These are phyloP conservation scores for Trametes polyzona DNA, from an alignment of 1,284 basidiomycete species.

Conservation along the genomic window DNA sequence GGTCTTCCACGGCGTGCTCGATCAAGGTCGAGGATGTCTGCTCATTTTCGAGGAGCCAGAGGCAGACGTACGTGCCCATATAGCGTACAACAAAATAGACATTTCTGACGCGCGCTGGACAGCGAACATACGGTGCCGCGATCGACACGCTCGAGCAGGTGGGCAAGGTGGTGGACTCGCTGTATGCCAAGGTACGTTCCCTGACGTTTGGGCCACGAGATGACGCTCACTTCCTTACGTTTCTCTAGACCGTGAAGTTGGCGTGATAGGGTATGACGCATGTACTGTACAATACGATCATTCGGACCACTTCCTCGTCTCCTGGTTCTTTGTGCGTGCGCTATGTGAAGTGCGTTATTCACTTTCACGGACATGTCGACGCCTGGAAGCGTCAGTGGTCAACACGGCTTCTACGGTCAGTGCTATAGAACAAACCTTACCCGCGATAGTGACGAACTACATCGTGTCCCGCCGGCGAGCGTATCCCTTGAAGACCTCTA, in stretches of 20 bases:
- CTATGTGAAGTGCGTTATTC: too few relatives aligned
- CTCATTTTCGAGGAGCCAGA: conserved; percentile 88
- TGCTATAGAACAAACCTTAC: too few relatives aligned
- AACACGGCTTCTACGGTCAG: too few relatives aligned
- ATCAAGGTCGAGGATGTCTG: conserved; percentile 93
- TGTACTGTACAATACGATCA: too few relatives aligned
- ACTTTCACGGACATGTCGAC: too few relatives aligned
- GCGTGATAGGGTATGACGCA: conserved; percentile 1
- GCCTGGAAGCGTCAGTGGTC: too few relatives aligned
- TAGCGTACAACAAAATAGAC: background rate
- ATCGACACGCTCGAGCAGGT: conserved; percentile 91
- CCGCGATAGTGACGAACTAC: too few relatives aligned
- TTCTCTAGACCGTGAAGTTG: conserved; percentile 13
- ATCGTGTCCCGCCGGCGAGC: too few relatives aligned
- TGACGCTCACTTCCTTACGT: background rate
- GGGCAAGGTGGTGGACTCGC: conserved; percentile 87
- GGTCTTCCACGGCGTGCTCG: conserved; percentile 91
- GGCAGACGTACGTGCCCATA: conserved; percentile 65
- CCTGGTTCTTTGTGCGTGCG: too few relatives aligned
- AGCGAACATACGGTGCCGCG: conserved; percentile 87
- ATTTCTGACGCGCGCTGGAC: background rate
- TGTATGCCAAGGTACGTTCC: conserved; percentile 81
- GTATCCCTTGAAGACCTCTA: too few relatives aligned
- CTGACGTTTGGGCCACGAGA: background rate
- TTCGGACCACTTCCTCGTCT: too few relatives aligned